Evolutionary conservation across 164 flowering plant genomes (phyloP), one percentile per base, ranked within the genome.

Genomic region (Aristolochia californica): DNA sequence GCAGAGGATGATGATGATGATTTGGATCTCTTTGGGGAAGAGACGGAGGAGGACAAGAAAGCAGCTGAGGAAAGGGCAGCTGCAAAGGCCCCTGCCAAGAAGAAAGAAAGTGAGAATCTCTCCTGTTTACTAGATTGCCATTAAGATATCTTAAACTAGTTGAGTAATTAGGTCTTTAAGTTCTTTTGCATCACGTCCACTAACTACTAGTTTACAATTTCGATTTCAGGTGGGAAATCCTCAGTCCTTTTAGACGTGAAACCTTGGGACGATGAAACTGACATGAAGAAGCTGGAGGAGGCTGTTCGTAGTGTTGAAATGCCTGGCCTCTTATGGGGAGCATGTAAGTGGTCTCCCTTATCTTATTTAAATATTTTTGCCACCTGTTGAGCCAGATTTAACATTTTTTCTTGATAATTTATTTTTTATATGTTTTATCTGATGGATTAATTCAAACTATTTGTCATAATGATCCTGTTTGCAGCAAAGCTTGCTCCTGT

Each of bases 211-310:
- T 43, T 23, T 48, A 8, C 40, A 40, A 14, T 40, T 28, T 25
- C 58, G 12, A 20, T 43, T 45, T 54, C 51, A 86, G 96, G 93
- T 73, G 98, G 98, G 17, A 91, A 91, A 58, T 91, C 98, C 20
- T 91, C 96, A 16, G 82, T 91, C 66, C 93, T 91, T 40, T 11
- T 91, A 82, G 98, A 91, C 67, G 81, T 91, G 48, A 91, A 91
- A 60, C 98, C 98, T 17, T 91, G 98, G 98, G 98, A 91, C 70
- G 98, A 91, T 71, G 98, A 91, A 75, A 91, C 98, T 0, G 98
- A 91, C 83, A 88, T 91, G 98, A 80, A 83, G 77, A 84, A 84
- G 81, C 72, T 91, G 52, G 98, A 91, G 71, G 95, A 91, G 78
- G 73, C 72, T 55, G 97, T 91, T 43, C 83, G 97, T 45, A 73